Base-by-base conservation (phyloP, 2,329 filamentous ascomycete genomes). In the Purpureocillium lavendulum region DNA sequence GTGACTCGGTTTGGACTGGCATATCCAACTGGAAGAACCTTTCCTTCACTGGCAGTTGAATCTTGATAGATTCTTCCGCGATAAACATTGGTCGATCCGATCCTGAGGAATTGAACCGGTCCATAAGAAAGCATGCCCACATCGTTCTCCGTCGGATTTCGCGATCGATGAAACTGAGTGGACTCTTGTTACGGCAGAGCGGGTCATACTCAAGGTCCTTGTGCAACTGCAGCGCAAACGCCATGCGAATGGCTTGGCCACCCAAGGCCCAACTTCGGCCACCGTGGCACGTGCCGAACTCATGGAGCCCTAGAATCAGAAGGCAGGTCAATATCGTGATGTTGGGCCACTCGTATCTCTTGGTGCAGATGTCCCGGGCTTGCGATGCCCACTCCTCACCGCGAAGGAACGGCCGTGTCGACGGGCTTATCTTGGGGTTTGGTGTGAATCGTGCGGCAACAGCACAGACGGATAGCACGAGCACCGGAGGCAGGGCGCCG, bases 41-140 rank as follows among this genome's bases (percentile, higher is more conserved):
- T 58, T 98, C 92, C 56, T 86, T 89, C 51, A 96, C 85, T 0
- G 92, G 92, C 17, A 98, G 66, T 47, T 92, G 90, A 13, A 96
- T 87, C 49, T 87, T 82, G 45, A 97, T 75, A 40, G 86, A 87
- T 48, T 92, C 86, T 58, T 96, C 88, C 48, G 86, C 83, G 40
- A 95, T 83, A 50, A 96, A 95, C 39, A 87, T 86, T 15, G 92
- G 92, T 30, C 90, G 76, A 53, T 96, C 89, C 3, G 87, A 94
- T 2, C 92, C 90, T 1, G 89, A 96, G 0, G 90, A 96, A 61
- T 94, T 96, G 68, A 96, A 96, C 1, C 90, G 80, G 58, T 98
- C 92, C 89, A 97, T 96, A 41, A 96, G 62, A 54, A 95, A 95
- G 57, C 90, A 97, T 11, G 89, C 86, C 92, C 92, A 98, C 90